Conservation (phyloP, 192 early-diverging fungal genomes). For the Coemansia sp. region DNA sequence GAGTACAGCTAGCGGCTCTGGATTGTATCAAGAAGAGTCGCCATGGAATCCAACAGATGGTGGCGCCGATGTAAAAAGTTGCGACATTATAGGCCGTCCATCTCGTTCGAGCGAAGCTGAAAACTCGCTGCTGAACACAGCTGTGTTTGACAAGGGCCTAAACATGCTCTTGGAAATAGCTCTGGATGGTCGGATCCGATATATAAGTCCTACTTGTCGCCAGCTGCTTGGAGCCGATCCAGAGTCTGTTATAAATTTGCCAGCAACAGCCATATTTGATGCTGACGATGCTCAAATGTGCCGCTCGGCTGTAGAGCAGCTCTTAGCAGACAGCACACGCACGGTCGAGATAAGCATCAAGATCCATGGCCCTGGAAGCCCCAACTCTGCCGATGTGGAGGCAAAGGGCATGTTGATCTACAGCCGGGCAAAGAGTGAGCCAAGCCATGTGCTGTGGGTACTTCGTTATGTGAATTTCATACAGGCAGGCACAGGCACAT, state of each 20-base stretch:
- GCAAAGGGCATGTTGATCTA: constrained; percentile 52
- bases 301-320: constrained; percentile 43
- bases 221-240: constrained; percentile 28
- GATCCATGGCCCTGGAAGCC: constrained; percentile 19
- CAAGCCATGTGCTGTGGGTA: constrained; percentile 51
- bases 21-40: neutral
- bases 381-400: constrained; percentile 14
- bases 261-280: constrained; percentile 29
- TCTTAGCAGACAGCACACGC: constrained; percentile 34
- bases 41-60: neutral
- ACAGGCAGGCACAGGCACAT: neutral
- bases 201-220: constrained; percentile 42
- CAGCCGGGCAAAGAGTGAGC: constrained; percentile 16
- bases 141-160: constrained; percentile 28
- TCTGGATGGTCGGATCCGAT: constrained; percentile 43
- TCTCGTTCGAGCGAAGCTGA: neutral
- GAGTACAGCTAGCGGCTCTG: neutral
- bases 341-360: constrained; percentile 39
- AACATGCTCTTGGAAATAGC: constrained; percentile 42
- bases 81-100: neutral
- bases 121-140: neutral
- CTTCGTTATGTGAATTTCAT: constrained; percentile 18
- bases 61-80: neutral
- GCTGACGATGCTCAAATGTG: constrained; percentile 16
- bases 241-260: constrained; percentile 26